Conservation (phyloP, 1,284 basidiomycete genomes). For the Ceratobasidium sp. region DNA sequence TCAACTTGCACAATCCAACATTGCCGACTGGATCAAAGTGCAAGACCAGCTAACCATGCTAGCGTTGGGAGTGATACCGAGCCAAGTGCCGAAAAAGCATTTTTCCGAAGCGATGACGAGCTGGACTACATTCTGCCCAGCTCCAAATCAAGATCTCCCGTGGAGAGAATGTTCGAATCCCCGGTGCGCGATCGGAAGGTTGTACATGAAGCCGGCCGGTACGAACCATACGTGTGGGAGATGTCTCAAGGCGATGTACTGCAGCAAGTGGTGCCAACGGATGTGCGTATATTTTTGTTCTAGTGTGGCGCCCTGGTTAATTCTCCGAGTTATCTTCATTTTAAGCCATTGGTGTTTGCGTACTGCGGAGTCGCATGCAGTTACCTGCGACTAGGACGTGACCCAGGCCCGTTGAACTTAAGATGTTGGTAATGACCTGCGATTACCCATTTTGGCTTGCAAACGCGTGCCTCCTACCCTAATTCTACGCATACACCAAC, state of each 20-base stretch:
- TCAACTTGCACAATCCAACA: background rate
- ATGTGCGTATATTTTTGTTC: conserved; percentile 16
- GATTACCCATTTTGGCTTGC: too few species aligned
- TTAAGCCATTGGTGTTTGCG: conserved; percentile 29
- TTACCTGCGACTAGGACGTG: background rate
- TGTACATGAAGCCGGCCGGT: background rate
- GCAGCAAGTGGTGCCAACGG: conserved; percentile 21
- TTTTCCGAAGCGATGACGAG: background rate
- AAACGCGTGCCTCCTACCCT: too few species aligned
- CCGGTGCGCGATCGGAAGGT: conserved; percentile 10
- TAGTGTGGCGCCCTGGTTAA: background rate
- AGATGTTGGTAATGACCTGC: too few species aligned
- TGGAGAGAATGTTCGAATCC: conserved; percentile 16
- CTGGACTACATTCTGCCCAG: background rate
- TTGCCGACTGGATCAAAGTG: background rate
- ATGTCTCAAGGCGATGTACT: conserved; percentile 16
- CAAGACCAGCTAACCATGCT: background rate
- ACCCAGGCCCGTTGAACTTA: too few species aligned
- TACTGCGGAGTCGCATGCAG: background rate
- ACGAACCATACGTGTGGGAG: background rate
- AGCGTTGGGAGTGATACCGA: background rate
- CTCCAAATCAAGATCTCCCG: background rate
- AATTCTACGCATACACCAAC: too few species aligned
- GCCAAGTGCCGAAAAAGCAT: background rate
- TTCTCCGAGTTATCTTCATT: background rate